Conservation (phyloP, 768 basidiomycete genomes). For the Russula vinacea region DNA sequence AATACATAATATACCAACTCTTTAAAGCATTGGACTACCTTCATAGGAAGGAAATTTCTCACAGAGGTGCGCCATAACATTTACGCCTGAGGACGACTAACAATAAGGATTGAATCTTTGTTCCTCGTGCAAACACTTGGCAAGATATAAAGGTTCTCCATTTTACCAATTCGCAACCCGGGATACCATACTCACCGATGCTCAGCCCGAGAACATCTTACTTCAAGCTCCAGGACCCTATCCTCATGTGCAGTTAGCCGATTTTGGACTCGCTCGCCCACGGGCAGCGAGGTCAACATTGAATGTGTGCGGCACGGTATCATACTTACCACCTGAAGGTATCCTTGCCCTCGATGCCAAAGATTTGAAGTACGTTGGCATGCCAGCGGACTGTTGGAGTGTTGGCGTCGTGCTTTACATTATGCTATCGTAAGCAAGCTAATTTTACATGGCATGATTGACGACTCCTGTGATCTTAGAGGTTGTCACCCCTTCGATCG, state of each 20-base stretch:
- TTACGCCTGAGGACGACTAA: not conserved
- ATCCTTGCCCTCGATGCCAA: constrained; percentile 74
- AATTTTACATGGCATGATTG: not conserved
- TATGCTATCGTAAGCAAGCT: constrained; percentile 68
- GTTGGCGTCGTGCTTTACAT: constrained; percentile 77
- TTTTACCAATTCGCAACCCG: not conserved
- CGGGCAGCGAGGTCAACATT: constrained; percentile 78
- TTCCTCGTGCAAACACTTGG: not conserved
- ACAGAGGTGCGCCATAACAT: constrained; percentile 56
- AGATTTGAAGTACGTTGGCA: constrained; percentile 67
- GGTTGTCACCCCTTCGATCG: constrained; percentile 27
- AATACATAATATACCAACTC: constrained; percentile 80
- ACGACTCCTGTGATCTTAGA: constrained; percentile 4
- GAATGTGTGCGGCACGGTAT: constrained; percentile 84
- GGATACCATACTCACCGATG: constrained; percentile 2
- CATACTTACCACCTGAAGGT: constrained; percentile 83
- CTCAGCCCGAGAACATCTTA: constrained; percentile 80
- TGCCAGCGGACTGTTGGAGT: constrained; percentile 92
- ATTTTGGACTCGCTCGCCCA: constrained; percentile 80
- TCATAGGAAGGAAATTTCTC: constrained; percentile 69
- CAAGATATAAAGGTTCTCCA: constrained; percentile 60
- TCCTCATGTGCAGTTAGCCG: constrained; percentile 79
- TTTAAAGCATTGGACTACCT: constrained; percentile 68
- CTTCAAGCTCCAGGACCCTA: constrained; percentile 77
- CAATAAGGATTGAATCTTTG: too few relatives aligned